phyloP scores from a whole-genome alignment of 2,329 filamentous ascomycete genomes.

The Blastomyces emzantsi region DNA sequence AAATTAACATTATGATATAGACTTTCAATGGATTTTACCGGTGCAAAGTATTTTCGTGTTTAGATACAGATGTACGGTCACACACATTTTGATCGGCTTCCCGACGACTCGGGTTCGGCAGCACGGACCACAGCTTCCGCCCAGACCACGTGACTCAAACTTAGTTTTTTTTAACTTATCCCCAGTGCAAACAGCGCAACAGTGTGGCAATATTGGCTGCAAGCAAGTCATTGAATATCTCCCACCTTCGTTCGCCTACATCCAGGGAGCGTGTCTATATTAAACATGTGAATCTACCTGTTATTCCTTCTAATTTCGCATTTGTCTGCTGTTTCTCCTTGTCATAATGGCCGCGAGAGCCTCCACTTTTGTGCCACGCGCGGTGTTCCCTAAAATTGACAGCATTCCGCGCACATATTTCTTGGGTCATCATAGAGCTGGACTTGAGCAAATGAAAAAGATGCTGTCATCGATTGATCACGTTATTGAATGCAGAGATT shows the following conservation, averaged over 20 bases:
- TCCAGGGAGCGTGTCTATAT: not conserved
- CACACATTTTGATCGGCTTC: not conserved
- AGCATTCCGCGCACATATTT: slow-evolving; percentile 86
- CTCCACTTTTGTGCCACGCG: slow-evolving; percentile 60
- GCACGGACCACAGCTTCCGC: too few relatives aligned
- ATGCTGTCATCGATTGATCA: slow-evolving; percentile 73
- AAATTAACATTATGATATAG: not conserved
- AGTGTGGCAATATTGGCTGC: not conserved
- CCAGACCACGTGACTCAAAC: too few relatives aligned
- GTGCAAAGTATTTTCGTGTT: not conserved
- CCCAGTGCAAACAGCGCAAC: too few relatives aligned
- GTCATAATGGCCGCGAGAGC: not conserved
- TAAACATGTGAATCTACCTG: not conserved
- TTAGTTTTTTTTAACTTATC: too few relatives aligned
- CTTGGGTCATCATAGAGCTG: slow-evolving; percentile 82
- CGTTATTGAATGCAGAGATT: slow-evolving; percentile 90
- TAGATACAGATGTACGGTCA: too few relatives aligned
- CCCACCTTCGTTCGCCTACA: not conserved
- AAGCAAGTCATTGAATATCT: not conserved
- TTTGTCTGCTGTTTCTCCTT: not conserved
- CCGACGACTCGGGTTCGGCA: not conserved
- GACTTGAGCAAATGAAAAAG: slow-evolving; percentile 71
- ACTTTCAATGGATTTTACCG: not conserved
- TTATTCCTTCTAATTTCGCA: not conserved
- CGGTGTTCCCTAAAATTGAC: slow-evolving; percentile 60